Evolutionary conservation across 2,329 filamentous ascomycete species (phyloP), one percentile per base, ranked within the genome.

Genomic region (Cyclaneusma minus): DNA sequence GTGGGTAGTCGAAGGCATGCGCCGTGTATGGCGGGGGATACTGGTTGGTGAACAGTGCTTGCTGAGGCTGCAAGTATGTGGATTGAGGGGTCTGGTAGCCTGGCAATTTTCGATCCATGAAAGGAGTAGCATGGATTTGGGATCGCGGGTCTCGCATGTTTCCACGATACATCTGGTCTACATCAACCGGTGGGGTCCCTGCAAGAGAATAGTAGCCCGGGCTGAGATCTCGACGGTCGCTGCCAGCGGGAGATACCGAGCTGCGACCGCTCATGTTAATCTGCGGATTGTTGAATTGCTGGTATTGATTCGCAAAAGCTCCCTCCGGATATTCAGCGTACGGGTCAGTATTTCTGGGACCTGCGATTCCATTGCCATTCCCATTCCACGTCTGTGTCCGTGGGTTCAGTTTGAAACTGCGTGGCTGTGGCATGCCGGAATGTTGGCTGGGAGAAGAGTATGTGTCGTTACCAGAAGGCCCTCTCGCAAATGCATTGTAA

Each of bases 21-120:
- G 52, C 36, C 37, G 42, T 33, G 35, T 55, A 62, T 18, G 53
- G 52, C 3, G 49, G 47, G 16, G 51, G 36, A 25, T 54, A 52
- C 27, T 43, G 42, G 3, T 41, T 34, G 13, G 41, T 36, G 30
- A 55, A 60, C 21, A 48, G 27, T 31, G 50, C 54, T 4, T 41
- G 30, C 7, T 43, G 32, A 19, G 37, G 11, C n/a, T 7, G 18
- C n/a, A 20, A 11, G 18, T 11, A 20, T 20, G 18, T 20, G 7
- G 18, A 7, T 8, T 11, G 18, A 20, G 18, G 18, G 18, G 18
- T 8, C 7, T 7, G 18, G 18, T 11, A 20, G 18, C 18, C n/a
- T n/a, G n/a, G n/a, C n/a, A n/a, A n/a, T n/a, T n/a, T n/a, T n/a
- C n/a, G n/a, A n/a, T n/a, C n/a, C n/a, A n/a, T n/a, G n/a, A n/a